Evolutionary conservation across 108 stramenopile species (phyloP), one percentile per base, ranked within the genome.

Genomic region (Stephanodiscus triporus): DNA sequence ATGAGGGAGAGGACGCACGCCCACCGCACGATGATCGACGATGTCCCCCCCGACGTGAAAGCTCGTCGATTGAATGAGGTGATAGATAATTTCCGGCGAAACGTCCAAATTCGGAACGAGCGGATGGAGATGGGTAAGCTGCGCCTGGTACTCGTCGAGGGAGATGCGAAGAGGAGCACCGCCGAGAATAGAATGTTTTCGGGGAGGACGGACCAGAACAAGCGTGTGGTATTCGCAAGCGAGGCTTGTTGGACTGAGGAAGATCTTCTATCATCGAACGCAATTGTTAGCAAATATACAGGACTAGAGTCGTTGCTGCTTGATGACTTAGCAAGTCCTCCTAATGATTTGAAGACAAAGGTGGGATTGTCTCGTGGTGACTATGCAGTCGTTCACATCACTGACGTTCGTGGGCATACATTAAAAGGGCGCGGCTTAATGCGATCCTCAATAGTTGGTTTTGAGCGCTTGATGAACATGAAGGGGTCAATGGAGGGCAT

Each of bases 1-100:
- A 83, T 96, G 95, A 81, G 99, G 65, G 97, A 89, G 40, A 86
- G 91, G 65, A 99, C 99, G 11, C 95, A 95, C 72, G 99, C 99
- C 6, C 94, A 94, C 74, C 81, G 92, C 14, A 87, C 86, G 7
- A 86, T 98, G 83, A 75, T 88, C 48, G 99, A 99, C 68, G 91
- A 99, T 77, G 96, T 99, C n/a, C 89, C 94, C 9, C 77, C 77
- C n/a, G 91, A 91, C 9, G 72, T 95, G 19, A 99, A 99, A 68
- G 73, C 85, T 59, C 63, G 90, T 42, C 85, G 99, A 29, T 83
- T 99, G 60, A 83, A 85, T 72, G 97, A 96, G 76, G 71, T 95
- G 34, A 95, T 95, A 49, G 76, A 83, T 14, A 73, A 71, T 20
- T 95, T 93, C 62, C 85, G 91, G 13, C 56, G 59, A 3, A 66